These are phyloP conservation scores for Salix viminalis DNA, from an alignment of 345 rosid genomes.

Conservation along the genomic window DNA sequence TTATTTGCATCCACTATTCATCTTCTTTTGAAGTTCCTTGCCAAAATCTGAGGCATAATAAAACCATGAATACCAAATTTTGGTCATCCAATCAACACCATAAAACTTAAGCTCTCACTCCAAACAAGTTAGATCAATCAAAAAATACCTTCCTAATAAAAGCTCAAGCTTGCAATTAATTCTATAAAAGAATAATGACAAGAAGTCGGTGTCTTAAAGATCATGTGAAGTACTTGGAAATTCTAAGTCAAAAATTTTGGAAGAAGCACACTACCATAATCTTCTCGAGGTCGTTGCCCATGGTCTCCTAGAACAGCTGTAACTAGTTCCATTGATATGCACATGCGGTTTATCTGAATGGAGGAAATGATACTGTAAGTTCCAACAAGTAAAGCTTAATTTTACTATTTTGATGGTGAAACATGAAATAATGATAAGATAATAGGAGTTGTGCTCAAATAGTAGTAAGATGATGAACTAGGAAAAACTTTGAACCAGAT, in stretches of 20 bases:
- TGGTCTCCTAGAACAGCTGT: constrained; percentile 99
- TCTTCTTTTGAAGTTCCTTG: background rate
- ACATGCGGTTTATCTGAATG: constrained; percentile 64
- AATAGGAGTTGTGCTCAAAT: background rate
- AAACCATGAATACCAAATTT: background rate
- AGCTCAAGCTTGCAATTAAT: too few species aligned
- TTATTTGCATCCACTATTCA: background rate
- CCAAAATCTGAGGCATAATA: background rate
- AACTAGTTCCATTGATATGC: constrained; percentile 96
- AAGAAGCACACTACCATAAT: constrained; percentile 50
- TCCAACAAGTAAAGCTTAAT: too few species aligned
- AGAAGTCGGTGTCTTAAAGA: too few species aligned
- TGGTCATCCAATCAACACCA: background rate
- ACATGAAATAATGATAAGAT: background rate
- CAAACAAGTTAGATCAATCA: background rate
- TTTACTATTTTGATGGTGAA: background rate
- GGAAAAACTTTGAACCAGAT: background rate
- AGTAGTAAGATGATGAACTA: background rate
- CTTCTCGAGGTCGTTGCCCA: constrained; percentile 88
- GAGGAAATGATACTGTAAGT: constrained; percentile 3
- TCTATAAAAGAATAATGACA: too few species aligned
- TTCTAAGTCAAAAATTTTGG: background rate
- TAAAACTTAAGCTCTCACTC: background rate
- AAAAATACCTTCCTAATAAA: background rate
- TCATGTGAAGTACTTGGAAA: background rate